Conservation (phyloP, 176 grass and related monocot species). For the Raddia distichophylla region DNA sequence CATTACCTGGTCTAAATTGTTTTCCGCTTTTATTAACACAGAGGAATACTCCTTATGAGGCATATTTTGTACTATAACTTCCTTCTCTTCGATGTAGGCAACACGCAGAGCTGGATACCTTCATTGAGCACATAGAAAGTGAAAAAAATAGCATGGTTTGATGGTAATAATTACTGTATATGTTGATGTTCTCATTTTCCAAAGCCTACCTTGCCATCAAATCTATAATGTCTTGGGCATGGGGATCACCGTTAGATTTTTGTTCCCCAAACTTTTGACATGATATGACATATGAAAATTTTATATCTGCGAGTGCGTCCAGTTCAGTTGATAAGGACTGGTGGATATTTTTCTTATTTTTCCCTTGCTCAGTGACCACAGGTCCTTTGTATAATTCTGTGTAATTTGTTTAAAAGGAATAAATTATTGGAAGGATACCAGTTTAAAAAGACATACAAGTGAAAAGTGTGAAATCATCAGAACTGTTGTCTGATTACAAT, state of each 20-base stretch:
- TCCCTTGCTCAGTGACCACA: constrained; percentile 56
- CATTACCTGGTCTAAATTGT: constrained; percentile 93
- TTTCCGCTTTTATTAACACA: constrained; percentile 85
- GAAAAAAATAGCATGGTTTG: constrained; percentile 26
- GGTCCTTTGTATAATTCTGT: constrained; percentile 72
- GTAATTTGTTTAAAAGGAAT: constrained; percentile 20
- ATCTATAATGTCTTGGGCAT: constrained; percentile 92
- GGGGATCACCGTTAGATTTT: constrained; percentile 78
- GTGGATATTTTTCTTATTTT: constrained; percentile 64
- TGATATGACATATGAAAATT: constrained; percentile 94
- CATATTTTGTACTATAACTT: constrained; percentile 53
- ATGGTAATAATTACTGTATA: constrained; percentile 24
- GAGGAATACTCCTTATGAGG: constrained; percentile 81
- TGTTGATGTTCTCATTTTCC: constrained; percentile 21
- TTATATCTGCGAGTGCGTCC: constrained; percentile 81
- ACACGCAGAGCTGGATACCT: constrained; percentile 84
- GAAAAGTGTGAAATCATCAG: constrained; percentile 19
- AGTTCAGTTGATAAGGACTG: constrained; percentile 55
- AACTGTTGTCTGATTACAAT: neutral
- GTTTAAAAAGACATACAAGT: constrained; percentile 28
- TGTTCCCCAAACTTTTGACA: constrained; percentile 93
- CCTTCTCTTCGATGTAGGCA: constrained; percentile 95
- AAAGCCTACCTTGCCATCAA: constrained; percentile 75
- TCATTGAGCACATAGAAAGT: constrained; percentile 37
- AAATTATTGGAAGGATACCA: constrained; percentile 35